These are phyloP conservation scores for Cutaneotrichosporon sp. DNA, from an alignment of 1,284 basidiomycete genomes.

Conservation along the genomic window DNA sequence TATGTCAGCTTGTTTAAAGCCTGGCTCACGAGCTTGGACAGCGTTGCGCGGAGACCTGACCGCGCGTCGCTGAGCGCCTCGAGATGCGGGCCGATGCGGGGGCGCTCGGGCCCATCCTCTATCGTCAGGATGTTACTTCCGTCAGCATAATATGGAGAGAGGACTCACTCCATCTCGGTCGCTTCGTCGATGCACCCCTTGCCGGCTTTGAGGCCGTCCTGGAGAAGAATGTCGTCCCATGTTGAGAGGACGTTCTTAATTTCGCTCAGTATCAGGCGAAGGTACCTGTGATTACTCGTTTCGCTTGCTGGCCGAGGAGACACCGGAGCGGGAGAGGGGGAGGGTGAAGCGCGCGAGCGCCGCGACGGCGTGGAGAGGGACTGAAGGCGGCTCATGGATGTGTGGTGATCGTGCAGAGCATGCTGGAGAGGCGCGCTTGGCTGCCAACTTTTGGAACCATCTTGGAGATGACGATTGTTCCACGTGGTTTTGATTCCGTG, in stretches of 20 bases:
- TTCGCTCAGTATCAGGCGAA: constrained; percentile 43
- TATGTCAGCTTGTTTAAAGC: not conserved
- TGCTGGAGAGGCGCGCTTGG: not conserved
- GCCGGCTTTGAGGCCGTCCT: constrained; percentile 45
- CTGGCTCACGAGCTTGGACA: constrained; percentile 41
- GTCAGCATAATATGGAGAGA: constrained; percentile 1
- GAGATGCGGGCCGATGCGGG: constrained; percentile 34
- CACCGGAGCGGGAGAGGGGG: constrained; percentile 36
- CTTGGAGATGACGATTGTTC: not conserved
- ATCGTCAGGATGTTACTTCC: constrained; percentile 39
- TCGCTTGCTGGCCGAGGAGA: constrained; percentile 29
- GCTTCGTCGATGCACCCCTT: constrained; percentile 42
- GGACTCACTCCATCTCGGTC: constrained; percentile 43
- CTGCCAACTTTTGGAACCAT: not conserved
- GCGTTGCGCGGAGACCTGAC: constrained; percentile 24
- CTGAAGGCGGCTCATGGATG: constrained; percentile 24
- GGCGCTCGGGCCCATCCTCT: constrained; percentile 38
- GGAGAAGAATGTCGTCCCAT: constrained; percentile 46
- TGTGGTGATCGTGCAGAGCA: not conserved
- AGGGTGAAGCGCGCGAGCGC: constrained; percentile 44
- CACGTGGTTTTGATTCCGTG: constrained; percentile 10
- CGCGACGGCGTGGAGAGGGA: constrained; percentile 55
- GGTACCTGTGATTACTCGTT: constrained; percentile 47
- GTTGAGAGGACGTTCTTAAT: constrained; percentile 35
- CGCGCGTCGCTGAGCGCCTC: constrained; percentile 26